Evolutionary conservation across 768 basidiomycete genomes (phyloP).

Genomic region (Dictyophora rubrovolvata): DNA sequence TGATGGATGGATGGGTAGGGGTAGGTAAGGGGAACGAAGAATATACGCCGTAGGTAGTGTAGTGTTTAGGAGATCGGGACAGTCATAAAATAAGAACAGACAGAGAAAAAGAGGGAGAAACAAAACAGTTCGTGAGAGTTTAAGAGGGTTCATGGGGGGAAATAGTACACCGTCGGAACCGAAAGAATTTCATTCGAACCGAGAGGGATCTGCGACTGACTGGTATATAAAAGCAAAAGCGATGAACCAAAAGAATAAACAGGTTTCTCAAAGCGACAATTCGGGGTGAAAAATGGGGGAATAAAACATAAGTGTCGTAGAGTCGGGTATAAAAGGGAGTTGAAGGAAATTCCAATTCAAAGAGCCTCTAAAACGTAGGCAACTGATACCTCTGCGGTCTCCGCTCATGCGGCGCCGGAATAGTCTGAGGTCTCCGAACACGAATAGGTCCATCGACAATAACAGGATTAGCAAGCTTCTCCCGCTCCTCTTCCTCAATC

Average conservation of each 20-base stretch:
- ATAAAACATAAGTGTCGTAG: neutral
- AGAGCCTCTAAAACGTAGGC: neutral
- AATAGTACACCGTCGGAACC: neutral
- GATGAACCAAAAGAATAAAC: neutral
- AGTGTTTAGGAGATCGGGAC: no score
- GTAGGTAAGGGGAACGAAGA: neutral
- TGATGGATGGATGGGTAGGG: neutral
- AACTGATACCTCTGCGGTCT: neutral
- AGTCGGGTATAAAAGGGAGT: neutral
- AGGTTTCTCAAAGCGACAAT: neutral
- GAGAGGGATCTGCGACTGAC: no score
- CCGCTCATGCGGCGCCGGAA: neutral
- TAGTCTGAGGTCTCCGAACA: neutral
- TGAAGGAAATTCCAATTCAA: neutral
- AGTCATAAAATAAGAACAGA: neutral
- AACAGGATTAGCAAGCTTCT: conserved; percentile 49
- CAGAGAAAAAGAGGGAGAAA: neutral
- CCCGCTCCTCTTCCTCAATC: conserved; percentile 44
- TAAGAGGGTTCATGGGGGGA: neutral
- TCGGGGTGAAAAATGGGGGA: neutral
- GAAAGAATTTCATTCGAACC: neutral
- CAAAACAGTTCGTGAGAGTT: neutral
- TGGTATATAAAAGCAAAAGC: no score
- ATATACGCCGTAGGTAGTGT: no score
- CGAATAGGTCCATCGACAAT: conserved; percentile 38